These are phyloP conservation scores for Psilocybe cubensis DNA, from an alignment of 768 basidiomycete species.

Conservation along the genomic window DNA sequence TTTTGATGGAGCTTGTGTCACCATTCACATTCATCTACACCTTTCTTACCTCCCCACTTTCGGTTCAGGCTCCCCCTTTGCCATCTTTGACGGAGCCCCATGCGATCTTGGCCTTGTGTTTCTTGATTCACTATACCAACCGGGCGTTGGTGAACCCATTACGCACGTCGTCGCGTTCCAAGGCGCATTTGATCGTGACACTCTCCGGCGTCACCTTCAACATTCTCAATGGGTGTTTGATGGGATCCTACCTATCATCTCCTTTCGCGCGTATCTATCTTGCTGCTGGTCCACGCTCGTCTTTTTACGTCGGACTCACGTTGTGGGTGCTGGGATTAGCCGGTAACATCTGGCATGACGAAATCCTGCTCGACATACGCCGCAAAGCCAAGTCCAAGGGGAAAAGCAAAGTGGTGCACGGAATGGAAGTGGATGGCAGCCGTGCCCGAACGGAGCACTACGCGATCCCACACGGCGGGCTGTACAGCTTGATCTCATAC, in stretches of 20 bases:
- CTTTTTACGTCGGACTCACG: slow-evolving; percentile 64
- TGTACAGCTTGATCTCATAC: slow-evolving; percentile 82
- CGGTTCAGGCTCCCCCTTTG: slow-evolving; percentile 32
- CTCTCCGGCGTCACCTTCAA: slow-evolving; percentile 68
- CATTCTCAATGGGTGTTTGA: slow-evolving; percentile 65
- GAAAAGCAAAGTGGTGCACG: slow-evolving; percentile 24
- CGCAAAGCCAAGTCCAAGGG: slow-evolving; percentile 55
- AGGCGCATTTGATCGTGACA: slow-evolving; percentile 70
- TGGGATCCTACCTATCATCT: slow-evolving; percentile 74
- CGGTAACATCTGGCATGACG: slow-evolving; percentile 90
- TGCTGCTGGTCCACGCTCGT: slow-evolving; percentile 32
- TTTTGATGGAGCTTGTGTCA: slow-evolving; percentile 74
- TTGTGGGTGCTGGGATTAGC: slow-evolving; percentile 75
- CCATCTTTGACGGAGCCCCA: slow-evolving; percentile 42
- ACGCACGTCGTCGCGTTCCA: slow-evolving; percentile 78
- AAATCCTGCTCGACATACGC: slow-evolving; percentile 83
- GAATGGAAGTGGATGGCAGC: neutral
- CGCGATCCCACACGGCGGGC: slow-evolving; percentile 77
- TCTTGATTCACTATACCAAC: slow-evolving; percentile 80
- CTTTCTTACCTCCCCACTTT: slow-evolving; percentile 53
- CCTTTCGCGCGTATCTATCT: slow-evolving; percentile 50
- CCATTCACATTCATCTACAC: slow-evolving; percentile 57
- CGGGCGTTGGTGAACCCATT: slow-evolving; percentile 82
- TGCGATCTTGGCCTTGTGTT: slow-evolving; percentile 58
- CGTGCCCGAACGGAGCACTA: slow-evolving; percentile 53